Evolutionary conservation across 495 filamentous ascomycete species (phyloP).

Genomic region (Rhizodiscina lignyota): DNA sequence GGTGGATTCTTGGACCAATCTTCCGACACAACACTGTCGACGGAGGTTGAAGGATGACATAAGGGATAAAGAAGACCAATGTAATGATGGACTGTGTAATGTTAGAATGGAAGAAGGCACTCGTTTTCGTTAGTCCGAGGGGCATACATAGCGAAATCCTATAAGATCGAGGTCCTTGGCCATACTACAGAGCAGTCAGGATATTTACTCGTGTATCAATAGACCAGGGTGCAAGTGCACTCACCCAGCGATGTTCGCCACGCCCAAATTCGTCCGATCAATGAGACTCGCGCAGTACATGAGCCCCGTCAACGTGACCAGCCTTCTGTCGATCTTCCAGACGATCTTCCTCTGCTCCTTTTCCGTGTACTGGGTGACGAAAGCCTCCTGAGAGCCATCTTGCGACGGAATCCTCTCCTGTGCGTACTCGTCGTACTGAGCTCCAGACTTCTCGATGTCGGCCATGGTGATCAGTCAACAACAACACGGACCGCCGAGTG

Average conservation of each 20-base stretch:
- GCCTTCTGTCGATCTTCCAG: conserved; percentile 40
- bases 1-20: conserved; percentile 39
- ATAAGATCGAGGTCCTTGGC: conserved; percentile 32
- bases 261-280: conserved; percentile 51
- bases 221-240: not conserved
- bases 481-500: too few species aligned
- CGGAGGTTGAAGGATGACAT: conserved; percentile 46
- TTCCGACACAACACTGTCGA: conserved; percentile 40
- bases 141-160: conserved; percentile 4
- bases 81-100: conserved; percentile 33
- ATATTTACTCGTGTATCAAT: not conserved
- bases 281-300: conserved; percentile 51
- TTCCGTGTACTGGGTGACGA: too few species aligned
- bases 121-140: not conserved
- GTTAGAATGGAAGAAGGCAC: not conserved
- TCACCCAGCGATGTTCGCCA: conserved; percentile 42
- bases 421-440: not conserved
- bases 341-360: conserved; percentile 29
- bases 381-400: not conserved
- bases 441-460: not conserved
- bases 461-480: not conserved
- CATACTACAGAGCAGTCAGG: conserved; percentile 23
- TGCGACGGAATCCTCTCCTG: not conserved
- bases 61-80: conserved; percentile 51
- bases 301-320: conserved; percentile 45